phyloP scores from a whole-genome alignment of 192 early-diverging fungal genomes.

The Entomortierella chlamydospora region DNA sequence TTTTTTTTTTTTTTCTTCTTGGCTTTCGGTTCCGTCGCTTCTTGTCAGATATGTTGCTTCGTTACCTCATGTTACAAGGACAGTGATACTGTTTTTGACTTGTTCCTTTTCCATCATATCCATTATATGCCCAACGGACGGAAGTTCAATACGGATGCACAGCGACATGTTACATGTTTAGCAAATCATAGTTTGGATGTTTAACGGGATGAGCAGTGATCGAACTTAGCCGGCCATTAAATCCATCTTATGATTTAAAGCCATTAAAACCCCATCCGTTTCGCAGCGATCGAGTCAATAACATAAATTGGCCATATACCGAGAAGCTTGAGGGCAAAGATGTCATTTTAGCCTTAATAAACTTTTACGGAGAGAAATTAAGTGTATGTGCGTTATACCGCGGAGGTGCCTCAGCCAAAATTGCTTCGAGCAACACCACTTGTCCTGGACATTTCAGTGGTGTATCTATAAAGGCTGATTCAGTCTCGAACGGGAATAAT shows the following conservation, averaged over 20 bases:
- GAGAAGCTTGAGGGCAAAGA: no score
- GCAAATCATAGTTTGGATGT: background rate
- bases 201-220: no score
- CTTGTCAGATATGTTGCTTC: background rate
- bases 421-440: background rate
- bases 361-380: no score
- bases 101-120: background rate
- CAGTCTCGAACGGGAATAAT: background rate
- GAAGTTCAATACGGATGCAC: background rate
- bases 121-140: background rate
- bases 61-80: background rate
- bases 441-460: no score
- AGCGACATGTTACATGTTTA: conserved; percentile 1
- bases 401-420: background rate
- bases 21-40: no score
- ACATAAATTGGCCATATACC: no score
- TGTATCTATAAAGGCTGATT: background rate
- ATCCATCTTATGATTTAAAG: background rate
- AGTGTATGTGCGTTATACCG: no score
- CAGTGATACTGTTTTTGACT: background rate
- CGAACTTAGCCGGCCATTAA: background rate
- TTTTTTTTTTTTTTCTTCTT: background rate
- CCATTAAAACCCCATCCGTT: no score
- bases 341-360: no score
- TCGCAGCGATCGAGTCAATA: no score